A percentile compares a stretch with the other conserved stretches of the same genome.
Conservation (phyloP, 345 rosid species). For the Laguncularia racemosa region DNA sequence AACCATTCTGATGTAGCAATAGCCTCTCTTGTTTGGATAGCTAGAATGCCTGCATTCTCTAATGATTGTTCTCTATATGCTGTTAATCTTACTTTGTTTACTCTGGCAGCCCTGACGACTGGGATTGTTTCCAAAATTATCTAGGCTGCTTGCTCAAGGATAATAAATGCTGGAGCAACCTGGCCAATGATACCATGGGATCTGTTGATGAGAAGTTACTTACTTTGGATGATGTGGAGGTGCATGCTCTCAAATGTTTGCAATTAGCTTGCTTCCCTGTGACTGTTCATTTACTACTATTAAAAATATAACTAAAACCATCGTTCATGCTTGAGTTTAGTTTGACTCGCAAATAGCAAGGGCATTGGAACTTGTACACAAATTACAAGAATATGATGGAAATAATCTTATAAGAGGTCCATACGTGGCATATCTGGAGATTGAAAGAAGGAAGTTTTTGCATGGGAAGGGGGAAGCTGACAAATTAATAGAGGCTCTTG, state of each 20-base stretch:
- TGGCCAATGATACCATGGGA: constrained; percentile 27
- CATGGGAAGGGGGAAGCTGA: constrained; percentile 56
- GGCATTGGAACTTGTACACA: constrained; percentile 59
- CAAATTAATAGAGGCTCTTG: constrained; percentile 48
- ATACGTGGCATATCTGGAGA: constrained; percentile 72
- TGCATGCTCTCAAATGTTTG: constrained; percentile 22
- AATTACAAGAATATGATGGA: constrained; percentile 43
- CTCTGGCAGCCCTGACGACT: constrained; percentile 91
- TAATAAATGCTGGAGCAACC: constrained; percentile 52
- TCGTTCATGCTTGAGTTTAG: constrained; percentile 34
- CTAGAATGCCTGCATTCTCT: no score
- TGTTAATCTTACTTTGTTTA: constrained; percentile 22
- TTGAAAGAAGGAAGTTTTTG: constrained; percentile 68
- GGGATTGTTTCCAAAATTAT: constrained; percentile 92
- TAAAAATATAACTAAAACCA: constrained; percentile 9
- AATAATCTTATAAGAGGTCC: constrained; percentile 58
- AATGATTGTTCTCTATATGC: not conserved
- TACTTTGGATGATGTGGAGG: constrained; percentile 73
- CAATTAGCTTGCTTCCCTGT: not conserved
- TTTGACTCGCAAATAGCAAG: constrained; percentile 67
- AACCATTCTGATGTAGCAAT: no score
- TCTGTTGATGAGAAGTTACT: constrained; percentile 46
- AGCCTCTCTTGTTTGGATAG: no score
- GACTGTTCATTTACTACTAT: constrained; percentile 6
- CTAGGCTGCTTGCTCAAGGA: constrained; percentile 90